Evolutionary conservation across 2,329 filamentous ascomycete genomes (phyloP).

Genomic region (Dichotomopilus funicola): DNA sequence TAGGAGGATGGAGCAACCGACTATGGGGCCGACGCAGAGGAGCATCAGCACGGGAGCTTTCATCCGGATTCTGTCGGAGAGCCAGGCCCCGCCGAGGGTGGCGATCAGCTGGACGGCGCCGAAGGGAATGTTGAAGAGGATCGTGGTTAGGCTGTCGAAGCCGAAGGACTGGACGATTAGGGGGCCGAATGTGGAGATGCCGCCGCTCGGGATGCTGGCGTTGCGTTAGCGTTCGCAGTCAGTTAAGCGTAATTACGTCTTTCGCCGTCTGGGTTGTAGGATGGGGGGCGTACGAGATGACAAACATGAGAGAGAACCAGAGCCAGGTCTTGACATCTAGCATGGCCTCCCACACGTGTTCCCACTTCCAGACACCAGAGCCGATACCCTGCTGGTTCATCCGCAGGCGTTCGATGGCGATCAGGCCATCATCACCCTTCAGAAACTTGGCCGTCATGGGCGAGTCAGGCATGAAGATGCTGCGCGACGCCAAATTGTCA

Average conservation of each 20-base stretch:
- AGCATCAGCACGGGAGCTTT: slow-evolving; percentile 39
- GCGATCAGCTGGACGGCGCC: slow-evolving; percentile 54
- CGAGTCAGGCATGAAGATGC: slow-evolving; percentile 55
- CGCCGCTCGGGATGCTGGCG: slow-evolving; percentile 43
- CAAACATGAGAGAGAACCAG: slow-evolving; percentile 40
- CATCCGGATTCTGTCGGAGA: slow-evolving; percentile 35
- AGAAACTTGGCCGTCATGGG: slow-evolving; percentile 55
- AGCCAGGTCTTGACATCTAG: slow-evolving; percentile 35
- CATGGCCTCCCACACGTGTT: slow-evolving; percentile 35
- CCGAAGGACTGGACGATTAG: slow-evolving; percentile 54
- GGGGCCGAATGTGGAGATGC: slow-evolving; percentile 52
- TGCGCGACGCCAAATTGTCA: too few relatives aligned
- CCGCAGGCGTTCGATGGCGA: slow-evolving; percentile 48
- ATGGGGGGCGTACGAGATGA: slow-evolving; percentile 40
- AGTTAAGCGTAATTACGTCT: not conserved
- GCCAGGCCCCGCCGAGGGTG: slow-evolving; percentile 48
- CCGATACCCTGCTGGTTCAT: slow-evolving; percentile 43
- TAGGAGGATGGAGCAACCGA: slow-evolving; percentile 42
- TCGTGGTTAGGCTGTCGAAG: slow-evolving; percentile 48
- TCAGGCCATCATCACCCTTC: slow-evolving; percentile 43
- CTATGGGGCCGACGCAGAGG: slow-evolving; percentile 32
- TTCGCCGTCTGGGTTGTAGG: not conserved
- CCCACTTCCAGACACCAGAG: slow-evolving; percentile 35
- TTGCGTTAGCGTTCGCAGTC: not conserved
- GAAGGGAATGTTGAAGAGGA: slow-evolving; percentile 56